Base-by-base conservation (phyloP, 2,329 filamentous ascomycete species). In the Fusarium tricinctum region DNA sequence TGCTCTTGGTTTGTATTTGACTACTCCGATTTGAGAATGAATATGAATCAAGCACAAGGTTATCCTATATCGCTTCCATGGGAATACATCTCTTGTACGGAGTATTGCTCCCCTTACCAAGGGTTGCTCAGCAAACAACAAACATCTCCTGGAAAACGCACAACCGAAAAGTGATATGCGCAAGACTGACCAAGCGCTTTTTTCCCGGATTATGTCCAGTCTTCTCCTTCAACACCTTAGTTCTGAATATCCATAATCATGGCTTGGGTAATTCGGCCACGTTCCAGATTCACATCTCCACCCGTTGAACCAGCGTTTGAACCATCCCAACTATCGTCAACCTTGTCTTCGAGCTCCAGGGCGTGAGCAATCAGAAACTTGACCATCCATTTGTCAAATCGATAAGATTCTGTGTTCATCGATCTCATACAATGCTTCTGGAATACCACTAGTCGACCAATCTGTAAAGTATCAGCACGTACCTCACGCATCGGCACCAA, bases 341-440 rank as follows among this genome's bases (percentile, higher is more conserved):
- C 71, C 50, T 75, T 75, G 6, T 75, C 74, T 26, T 78, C 76
- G 4, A 79, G 62, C 9, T 67, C 64, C 14, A 77, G 44, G 2
- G 75, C 68, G 60, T 80, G 77, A 33, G 78, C 73, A 14, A 78
- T 70, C 2, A 80, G 66, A 48, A 80, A 80, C 48, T 87, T 84
- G 54, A 82, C 76, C 50, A 86, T 81, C 53, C 85, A 84, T 47
- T 75, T 76, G 66, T 88, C 86, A 57, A 87, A 76, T 1, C 75
- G 68, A 55, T 79, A 74, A 2, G 77, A 76, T 23, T 76, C 74
- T 15, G 57, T 63, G 9, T 58, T 67, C 13, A 70, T 56, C 2
- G 76, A 76, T 3, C 64, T 58, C 5, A 79, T 64, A 32, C 77
- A 79, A 33, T 70, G 70, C 17, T 74, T 74, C 43, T 78, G 76